phyloP scores from a whole-genome alignment of 768 basidiomycete genomes.

The Sporobolomyces pararoseus region DNA sequence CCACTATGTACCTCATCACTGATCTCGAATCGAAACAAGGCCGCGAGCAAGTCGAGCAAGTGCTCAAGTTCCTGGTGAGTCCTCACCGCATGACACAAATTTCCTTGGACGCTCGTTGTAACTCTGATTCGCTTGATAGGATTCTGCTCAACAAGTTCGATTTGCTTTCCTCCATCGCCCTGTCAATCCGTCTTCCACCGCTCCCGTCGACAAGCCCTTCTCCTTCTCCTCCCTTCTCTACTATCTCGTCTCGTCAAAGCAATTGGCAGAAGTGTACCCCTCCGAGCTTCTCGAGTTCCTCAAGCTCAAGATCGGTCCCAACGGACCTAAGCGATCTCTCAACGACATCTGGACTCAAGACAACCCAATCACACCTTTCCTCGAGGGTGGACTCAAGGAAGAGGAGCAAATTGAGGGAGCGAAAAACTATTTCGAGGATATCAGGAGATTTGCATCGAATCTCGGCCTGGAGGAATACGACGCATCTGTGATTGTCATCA shows the following conservation, averaged over 20 bases:
- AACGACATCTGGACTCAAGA: constrained; percentile 29
- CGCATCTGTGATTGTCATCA: constrained; percentile 65
- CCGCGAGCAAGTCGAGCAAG: constrained; percentile 59
- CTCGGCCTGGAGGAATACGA: constrained; percentile 51
- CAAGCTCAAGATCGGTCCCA: constrained; percentile 9
- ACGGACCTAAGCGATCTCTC: constrained; percentile 17
- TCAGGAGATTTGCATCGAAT: background rate
- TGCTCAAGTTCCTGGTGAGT: constrained; percentile 64
- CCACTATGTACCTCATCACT: constrained; percentile 62
- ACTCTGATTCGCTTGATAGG: background rate
- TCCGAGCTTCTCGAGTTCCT: constrained; percentile 27
- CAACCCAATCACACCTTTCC: constrained; percentile 30
- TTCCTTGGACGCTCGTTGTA: constrained; percentile 16
- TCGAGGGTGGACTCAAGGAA: constrained; percentile 32
- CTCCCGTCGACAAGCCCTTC: background rate
- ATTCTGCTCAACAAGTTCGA: constrained; percentile 7
- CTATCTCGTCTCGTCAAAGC: constrained; percentile 53
- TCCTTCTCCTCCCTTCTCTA: constrained; percentile 53
- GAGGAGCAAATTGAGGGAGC: constrained; percentile 5
- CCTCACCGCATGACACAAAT: too few species aligned
- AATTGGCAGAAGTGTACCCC: constrained; percentile 50
- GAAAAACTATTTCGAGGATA: background rate
- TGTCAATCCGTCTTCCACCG: constrained; percentile 48
- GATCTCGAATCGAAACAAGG: constrained; percentile 70
- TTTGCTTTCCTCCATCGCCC: constrained; percentile 65